phyloP scores from a whole-genome alignment of 148 eudicot genomes.

The Nepenthes gracilis region DNA sequence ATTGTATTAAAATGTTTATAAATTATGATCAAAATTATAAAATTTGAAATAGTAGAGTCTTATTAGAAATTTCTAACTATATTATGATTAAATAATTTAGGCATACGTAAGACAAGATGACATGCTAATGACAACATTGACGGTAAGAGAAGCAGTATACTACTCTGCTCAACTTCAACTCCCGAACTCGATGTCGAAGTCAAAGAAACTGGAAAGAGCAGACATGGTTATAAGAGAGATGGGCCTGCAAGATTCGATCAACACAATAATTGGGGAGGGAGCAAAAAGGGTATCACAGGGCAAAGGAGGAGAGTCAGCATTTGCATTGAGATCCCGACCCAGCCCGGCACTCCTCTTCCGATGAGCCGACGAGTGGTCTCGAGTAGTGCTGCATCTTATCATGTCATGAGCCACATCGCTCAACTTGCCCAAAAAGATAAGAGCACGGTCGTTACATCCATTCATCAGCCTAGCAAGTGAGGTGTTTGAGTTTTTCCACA shows the following conservation, averaged over 20 bases:
- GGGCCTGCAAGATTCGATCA: slow-evolving; percentile 10
- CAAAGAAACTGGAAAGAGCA: slow-evolving; percentile 3
- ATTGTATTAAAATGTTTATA: too few relatives aligned
- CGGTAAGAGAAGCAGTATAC: too few relatives aligned
- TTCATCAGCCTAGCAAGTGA: slow-evolving; percentile 1
- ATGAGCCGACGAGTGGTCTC: slow-evolving; percentile 11
- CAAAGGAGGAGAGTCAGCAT: slow-evolving; percentile 13
- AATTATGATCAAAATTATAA: too few relatives aligned
- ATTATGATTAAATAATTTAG: too few relatives aligned
- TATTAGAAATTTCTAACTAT: too few relatives aligned
- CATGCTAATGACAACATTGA: too few relatives aligned
- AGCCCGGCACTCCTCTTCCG: slow-evolving; percentile 4
- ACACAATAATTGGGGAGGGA: slow-evolving; percentile 9
- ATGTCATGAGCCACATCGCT: slow-evolving; percentile 8
- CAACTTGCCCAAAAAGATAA: background rate
- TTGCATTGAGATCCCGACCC: slow-evolving; percentile 6
- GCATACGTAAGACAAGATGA: too few relatives aligned
- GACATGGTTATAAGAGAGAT: slow-evolving; percentile 8
- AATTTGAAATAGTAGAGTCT: too few relatives aligned
- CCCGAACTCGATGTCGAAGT: slow-evolving; percentile 1
- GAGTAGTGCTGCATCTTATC: slow-evolving; percentile 9
- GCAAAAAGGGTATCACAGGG: slow-evolving; percentile 7
- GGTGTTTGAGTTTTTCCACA: slow-evolving; percentile 8
- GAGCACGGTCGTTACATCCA: slow-evolving; percentile 8
- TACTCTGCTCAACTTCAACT: background rate